phyloP scores from a whole-genome alignment of 768 basidiomycete genomes.

The Tephrocybe sp. region DNA sequence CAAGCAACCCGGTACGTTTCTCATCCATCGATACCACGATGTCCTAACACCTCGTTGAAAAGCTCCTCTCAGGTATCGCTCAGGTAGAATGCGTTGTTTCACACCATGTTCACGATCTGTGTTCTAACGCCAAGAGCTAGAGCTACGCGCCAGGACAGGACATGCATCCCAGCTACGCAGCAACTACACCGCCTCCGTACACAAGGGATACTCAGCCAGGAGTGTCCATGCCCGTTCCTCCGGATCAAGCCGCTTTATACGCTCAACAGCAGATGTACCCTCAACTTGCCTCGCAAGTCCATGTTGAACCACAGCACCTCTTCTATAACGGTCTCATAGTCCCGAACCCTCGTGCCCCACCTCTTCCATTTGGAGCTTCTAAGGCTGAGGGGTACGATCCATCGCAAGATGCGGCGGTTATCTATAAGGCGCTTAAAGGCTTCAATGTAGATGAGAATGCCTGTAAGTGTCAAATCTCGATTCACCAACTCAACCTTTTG shows the following conservation, averaged over 20 bases:
- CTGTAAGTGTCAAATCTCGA: conserved; percentile 26
- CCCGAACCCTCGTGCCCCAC: conserved; percentile 30
- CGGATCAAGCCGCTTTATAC: neutral
- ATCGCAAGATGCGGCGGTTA: conserved; percentile 27
- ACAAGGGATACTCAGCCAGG: conserved; percentile 16
- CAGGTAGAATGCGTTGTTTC: no score
- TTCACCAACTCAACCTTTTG: neutral
- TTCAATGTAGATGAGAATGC: conserved; percentile 29
- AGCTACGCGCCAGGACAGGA: no score
- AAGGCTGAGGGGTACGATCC: conserved; percentile 37
- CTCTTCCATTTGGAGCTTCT: conserved; percentile 14
- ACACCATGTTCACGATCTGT: no score
- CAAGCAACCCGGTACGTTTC: no score
- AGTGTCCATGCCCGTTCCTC: neutral
- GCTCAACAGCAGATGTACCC: neutral
- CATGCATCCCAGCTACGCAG: no score
- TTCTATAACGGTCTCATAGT: conserved; percentile 27
- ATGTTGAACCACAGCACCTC: conserved; percentile 1
- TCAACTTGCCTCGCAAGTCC: conserved; percentile 1
- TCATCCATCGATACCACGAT: no score
- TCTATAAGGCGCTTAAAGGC: conserved; percentile 29
- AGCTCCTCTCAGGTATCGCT: no score
- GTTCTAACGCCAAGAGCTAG: no score
- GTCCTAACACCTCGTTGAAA: no score
- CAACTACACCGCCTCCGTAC: conserved; percentile 9